Evolutionary conservation across 495 filamentous ascomycete genomes (phyloP).

Genomic region (Penicillium cataractarum): DNA sequence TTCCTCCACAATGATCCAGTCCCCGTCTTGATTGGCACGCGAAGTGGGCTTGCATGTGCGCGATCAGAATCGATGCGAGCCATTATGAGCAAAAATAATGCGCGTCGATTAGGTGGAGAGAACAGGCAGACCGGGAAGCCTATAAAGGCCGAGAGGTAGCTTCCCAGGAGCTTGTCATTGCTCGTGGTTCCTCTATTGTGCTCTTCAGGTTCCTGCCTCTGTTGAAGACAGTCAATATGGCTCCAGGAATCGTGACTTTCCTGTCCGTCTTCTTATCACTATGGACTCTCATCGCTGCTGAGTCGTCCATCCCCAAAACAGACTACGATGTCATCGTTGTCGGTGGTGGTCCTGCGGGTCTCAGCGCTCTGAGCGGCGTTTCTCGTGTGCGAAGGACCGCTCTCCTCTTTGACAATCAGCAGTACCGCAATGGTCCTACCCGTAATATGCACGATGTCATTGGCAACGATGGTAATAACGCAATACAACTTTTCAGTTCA

Average conservation of each 20-base stretch:
- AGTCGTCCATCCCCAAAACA: conserved; percentile 26
- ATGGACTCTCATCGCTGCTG: conserved; percentile 18
- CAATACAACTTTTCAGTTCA: too few relatives aligned
- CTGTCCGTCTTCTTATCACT: conserved; percentile 28
- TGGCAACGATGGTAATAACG: conserved; percentile 54
- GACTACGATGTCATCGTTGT: conserved; percentile 43
- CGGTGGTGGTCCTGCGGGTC: conserved; percentile 40
- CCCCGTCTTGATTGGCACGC: not conserved
- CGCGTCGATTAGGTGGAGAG: not conserved
- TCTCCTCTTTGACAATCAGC: conserved; percentile 56
- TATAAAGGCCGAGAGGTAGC: not conserved
- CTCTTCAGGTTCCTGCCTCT: not conserved
- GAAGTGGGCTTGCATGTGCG: not conserved
- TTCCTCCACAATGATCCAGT: conserved; percentile 4
- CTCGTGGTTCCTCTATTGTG: not conserved
- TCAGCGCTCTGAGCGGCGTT: conserved; percentile 55
- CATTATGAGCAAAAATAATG: not conserved
- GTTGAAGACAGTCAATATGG: conserved; percentile 1
- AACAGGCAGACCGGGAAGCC: not conserved
- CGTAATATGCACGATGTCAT: conserved; percentile 62
- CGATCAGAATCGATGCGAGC: not conserved
- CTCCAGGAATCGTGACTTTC: conserved; percentile 11
- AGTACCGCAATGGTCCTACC: conserved; percentile 59
- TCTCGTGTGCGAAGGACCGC: conserved; percentile 56
- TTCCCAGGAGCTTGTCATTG: not conserved